Evolutionary conservation across 345 rosid genomes (phyloP).

Genomic region (Moricandia arvensis): DNA sequence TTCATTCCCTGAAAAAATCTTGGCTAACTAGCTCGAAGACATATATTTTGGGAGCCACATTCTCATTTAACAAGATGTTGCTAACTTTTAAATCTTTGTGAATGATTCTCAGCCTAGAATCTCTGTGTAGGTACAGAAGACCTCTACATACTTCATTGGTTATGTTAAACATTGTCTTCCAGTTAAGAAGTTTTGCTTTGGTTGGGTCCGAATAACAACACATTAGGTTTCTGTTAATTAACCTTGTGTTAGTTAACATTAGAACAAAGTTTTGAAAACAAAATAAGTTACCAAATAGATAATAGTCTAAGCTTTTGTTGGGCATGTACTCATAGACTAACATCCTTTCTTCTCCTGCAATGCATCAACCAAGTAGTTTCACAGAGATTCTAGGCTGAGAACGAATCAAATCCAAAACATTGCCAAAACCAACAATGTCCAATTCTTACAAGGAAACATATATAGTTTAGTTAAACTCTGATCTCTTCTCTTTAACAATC

Average conservation of each 20-base stretch:
- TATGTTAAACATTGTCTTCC: neutral
- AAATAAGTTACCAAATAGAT: constrained; percentile 1
- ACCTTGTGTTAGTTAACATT: neutral
- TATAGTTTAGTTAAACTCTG: neutral
- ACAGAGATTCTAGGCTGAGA: constrained; percentile 39
- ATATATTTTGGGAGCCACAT: constrained; percentile 45
- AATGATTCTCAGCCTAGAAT: too few relatives aligned
- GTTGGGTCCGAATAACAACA: constrained; percentile 5
- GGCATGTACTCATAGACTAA: too few relatives aligned
- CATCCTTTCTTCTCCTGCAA: too few relatives aligned
- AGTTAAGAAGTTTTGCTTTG: neutral
- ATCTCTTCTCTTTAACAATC: constrained; percentile 4
- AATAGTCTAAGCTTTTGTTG: too few relatives aligned
- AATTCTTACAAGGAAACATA: neutral
- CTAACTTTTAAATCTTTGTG: too few relatives aligned
- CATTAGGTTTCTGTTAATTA: neutral
- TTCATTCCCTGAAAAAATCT: constrained; percentile 40
- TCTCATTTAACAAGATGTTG: too few relatives aligned
- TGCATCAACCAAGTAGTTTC: constrained; percentile 29
- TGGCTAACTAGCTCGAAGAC: constrained; percentile 55
- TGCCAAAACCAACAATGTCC: neutral
- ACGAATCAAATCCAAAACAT: neutral
- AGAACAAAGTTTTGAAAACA: neutral
- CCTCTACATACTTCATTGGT: neutral
- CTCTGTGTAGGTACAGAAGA: constrained; percentile 9